phyloP scores from a whole-genome alignment of 1,284 basidiomycete species.

The Agroathelia rolfsii region DNA sequence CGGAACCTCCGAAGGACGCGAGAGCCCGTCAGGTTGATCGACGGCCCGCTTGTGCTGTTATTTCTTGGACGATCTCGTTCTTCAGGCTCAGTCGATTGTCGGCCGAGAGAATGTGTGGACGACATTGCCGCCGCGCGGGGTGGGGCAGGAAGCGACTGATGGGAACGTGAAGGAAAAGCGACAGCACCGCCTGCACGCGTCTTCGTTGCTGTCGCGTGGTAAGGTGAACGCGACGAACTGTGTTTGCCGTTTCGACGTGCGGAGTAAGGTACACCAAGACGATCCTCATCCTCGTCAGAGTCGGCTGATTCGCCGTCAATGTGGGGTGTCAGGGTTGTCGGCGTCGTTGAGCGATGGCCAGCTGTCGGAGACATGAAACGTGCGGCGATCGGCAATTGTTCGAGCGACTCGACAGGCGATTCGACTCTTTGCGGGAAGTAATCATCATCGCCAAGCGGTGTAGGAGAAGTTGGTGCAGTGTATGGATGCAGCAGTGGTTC shows the following conservation, averaged over 20 bases:
- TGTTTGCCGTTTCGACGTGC: constrained; percentile 32
- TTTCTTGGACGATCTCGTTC: too few relatives aligned
- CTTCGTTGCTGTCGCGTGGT: constrained; percentile 43
- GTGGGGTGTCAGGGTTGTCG: constrained; percentile 37
- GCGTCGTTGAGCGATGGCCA: constrained; percentile 41
- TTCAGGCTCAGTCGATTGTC: constrained; percentile 45
- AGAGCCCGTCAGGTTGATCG: constrained; percentile 24
- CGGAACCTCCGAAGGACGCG: constrained; percentile 59
- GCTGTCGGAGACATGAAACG: constrained; percentile 77
- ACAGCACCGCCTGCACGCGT: constrained; percentile 35
- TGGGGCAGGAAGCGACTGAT: constrained; percentile 70
- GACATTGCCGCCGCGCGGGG: constrained; percentile 43
- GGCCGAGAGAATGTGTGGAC: constrained; percentile 60
- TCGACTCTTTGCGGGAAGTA: constrained; percentile 50
- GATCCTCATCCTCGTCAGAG: constrained; percentile 60
- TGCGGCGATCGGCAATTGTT: constrained; percentile 78
- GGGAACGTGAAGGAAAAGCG: constrained; percentile 70
- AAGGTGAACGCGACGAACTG: constrained; percentile 69
- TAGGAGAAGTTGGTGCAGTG: constrained; percentile 41
- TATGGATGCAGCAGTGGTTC: constrained; percentile 82
- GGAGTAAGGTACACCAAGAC: too few relatives aligned
- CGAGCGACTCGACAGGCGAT: constrained; percentile 57
- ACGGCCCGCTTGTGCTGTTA: constrained; percentile 31
- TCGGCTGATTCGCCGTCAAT: constrained; percentile 66
- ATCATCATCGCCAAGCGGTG: constrained; percentile 53